A percentile compares a stretch with the other conserved stretches of the same genome.
Conservation (phyloP, 371 early-diverging fungal genomes). For the Batkoa obscura region DNA sequence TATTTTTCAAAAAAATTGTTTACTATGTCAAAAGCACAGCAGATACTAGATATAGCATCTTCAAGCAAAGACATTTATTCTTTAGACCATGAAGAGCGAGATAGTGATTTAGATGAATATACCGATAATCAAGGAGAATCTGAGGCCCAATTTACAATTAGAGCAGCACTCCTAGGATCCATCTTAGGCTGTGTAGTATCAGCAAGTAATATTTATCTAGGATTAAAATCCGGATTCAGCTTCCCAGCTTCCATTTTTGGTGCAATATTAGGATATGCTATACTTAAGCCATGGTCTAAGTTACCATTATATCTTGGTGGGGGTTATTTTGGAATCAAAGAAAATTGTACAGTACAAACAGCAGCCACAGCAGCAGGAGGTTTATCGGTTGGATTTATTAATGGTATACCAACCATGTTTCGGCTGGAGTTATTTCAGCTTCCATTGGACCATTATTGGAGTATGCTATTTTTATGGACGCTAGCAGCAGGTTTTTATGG, state of each 20-base stretch:
- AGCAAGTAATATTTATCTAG: constrained; percentile 28
- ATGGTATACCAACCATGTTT: constrained; percentile 51
- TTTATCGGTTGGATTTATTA: constrained; percentile 38
- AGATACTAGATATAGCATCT: too few relatives aligned
- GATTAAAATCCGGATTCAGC: constrained; percentile 23
- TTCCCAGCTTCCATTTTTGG: constrained; percentile 37
- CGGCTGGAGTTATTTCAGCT: constrained; percentile 30
- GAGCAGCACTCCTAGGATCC: constrained; percentile 21
- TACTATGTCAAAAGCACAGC: too few relatives aligned
- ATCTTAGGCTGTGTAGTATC: constrained; percentile 23
- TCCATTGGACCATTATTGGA: constrained; percentile 20
- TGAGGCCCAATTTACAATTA: constrained; percentile 7
- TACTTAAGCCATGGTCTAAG: constrained; percentile 34
- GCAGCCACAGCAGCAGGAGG: constrained; percentile 52
- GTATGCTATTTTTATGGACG: constrained; percentile 29
- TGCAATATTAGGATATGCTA: constrained; percentile 44
- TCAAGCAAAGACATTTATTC: too few relatives aligned
- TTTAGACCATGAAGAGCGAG: too few relatives aligned
- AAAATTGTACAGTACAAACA: constrained; percentile 46
- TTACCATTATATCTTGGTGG: constrained; percentile 29
- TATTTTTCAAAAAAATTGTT: too few relatives aligned
- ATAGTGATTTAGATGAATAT: too few relatives aligned
- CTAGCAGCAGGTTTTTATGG: constrained; percentile 42
- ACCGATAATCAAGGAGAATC: too few relatives aligned
- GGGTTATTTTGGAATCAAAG: constrained; percentile 43